Base-by-base conservation (phyloP, 352 stramenopile species). In the Phytopythium helicoides region DNA sequence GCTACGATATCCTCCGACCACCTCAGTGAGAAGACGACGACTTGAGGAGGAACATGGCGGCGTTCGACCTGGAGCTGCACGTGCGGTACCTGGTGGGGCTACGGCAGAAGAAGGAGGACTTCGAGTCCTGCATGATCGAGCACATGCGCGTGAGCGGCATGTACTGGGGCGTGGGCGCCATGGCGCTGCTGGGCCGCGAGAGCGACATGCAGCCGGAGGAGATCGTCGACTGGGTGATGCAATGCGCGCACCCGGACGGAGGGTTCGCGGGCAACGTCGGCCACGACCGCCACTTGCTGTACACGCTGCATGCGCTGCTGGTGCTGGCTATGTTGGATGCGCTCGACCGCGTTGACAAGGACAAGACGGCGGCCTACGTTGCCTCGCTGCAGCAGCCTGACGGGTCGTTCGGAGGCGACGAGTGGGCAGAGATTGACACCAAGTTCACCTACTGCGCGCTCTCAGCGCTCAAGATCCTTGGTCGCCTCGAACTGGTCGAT, bases 401-500 rank as follows among this genome's bases (percentile, higher is more conserved):
- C 74, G 97, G 97, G 7, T 98, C 91, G 16, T 99, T 99, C 64
- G 86, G 78, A 3, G 97, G 96, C 33, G 97, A 99, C 71, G 64
- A 94, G 66, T 99, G 95, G 89, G 84, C 87, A 28, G 97, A 99
- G 66, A 92, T 99, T 48, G 97, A 99, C 74, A 99, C 97, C 46
- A 94, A 98, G 60, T 99, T 99, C 71, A 98, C 90, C 22, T 99
- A 99, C 72, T 99, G 97, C 62, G 97, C 97, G 19, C 71, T 99
- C 16, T 97, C 83, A n/a, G 80, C 76, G 36, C 82, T 99, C 25
- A 91, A 96, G 35, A 82, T 99, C 34, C 73, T 99, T 42, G 86
- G 88, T 9, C 64, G 67, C 35, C 68, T 98, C 16, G 73, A 92
- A 15, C 64, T 81, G 7, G 69, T 98, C 23, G 83, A 99, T 61